phyloP scores from a whole-genome alignment of 768 basidiomycete genomes.

The Pulveroboletus sp. region DNA sequence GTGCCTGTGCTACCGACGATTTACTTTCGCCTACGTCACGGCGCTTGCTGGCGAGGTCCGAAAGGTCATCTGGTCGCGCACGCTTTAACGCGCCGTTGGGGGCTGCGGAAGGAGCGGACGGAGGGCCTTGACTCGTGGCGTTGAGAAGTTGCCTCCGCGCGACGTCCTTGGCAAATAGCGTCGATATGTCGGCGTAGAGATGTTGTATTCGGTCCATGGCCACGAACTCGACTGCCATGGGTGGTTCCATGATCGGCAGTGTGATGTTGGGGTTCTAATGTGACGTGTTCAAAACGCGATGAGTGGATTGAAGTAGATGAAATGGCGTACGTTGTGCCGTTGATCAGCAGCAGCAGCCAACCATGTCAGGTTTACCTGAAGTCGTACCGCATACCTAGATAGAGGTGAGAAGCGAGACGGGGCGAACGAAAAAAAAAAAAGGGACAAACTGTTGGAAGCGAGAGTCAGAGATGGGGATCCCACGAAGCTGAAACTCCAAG shows the following conservation, averaged over 20 bases:
- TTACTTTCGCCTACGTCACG: slow-evolving; percentile 67
- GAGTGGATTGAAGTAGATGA: not conserved
- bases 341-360: slow-evolving; percentile 65
- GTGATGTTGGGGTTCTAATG: slow-evolving; percentile 32
- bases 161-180: slow-evolving; percentile 59
- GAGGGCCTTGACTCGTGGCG: slow-evolving; percentile 24
- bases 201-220: slow-evolving; percentile 59
- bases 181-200: slow-evolving; percentile 57
- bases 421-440: not conserved
- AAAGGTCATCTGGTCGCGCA: slow-evolving; percentile 50
- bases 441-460: slow-evolving; percentile 54
- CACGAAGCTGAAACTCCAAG: slow-evolving; percentile 55
- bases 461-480: slow-evolving; percentile 42
- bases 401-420: slow-evolving; percentile 10
- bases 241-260: slow-evolving; percentile 56
- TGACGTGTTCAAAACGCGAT: slow-evolving; percentile 2
- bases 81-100: slow-evolving; percentile 49
- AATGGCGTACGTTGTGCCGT: slow-evolving; percentile 42
- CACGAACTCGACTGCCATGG: slow-evolving; percentile 46
- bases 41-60: slow-evolving; percentile 52
- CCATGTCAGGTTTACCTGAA: slow-evolving; percentile 71
- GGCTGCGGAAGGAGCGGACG: slow-evolving; percentile 13
- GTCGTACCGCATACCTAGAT: slow-evolving; percentile 51
- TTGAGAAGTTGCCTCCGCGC: slow-evolving; percentile 38
- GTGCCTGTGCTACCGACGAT: slow-evolving; percentile 40